phyloP scores from a whole-genome alignment of 768 basidiomycete genomes.

The Tricholomella constricta region DNA sequence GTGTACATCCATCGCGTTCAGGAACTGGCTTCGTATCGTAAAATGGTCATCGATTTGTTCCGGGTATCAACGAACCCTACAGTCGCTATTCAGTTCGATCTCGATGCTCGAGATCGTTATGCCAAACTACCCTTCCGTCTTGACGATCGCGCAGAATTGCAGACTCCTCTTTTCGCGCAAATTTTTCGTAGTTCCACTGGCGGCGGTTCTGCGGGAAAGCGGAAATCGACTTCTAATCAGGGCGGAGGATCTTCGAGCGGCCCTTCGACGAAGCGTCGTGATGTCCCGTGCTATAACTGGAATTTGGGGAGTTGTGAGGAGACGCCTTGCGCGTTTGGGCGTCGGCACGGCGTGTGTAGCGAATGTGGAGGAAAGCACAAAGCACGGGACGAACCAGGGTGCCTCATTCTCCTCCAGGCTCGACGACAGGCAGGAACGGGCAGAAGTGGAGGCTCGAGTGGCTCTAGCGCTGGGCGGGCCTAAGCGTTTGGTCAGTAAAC shows the following conservation, averaged over 20 bases:
- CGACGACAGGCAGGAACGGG: background rate
- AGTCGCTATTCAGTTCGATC: constrained; percentile 13
- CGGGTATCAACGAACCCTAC: background rate
- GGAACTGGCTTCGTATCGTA: constrained; percentile 8
- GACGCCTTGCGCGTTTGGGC: constrained; percentile 8
- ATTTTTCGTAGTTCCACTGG: background rate
- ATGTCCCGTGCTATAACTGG: too few species aligned
- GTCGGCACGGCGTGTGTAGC: constrained; percentile 9
- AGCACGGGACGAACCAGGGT: constrained; percentile 4
- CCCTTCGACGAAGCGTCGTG: background rate
- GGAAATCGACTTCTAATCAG: too few species aligned
- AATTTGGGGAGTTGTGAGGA: constrained; percentile 5
- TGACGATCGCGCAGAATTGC: constrained; percentile 10
- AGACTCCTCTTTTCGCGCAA: constrained; percentile 10
- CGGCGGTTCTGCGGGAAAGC: too few species aligned
- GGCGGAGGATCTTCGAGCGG: background rate
- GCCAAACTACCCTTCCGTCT: constrained; percentile 9
- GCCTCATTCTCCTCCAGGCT: constrained; percentile 1
- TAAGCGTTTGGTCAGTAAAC: background rate
- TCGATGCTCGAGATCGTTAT: constrained; percentile 10
- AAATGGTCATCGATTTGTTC: constrained; percentile 14
- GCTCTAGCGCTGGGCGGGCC: background rate
- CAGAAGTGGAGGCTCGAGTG: too few species aligned
- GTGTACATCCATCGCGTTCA: constrained; percentile 14
- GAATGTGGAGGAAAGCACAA: constrained; percentile 11